phyloP scores from a whole-genome alignment of 148 eudicot species.

The Dianthus caryophyllus region DNA sequence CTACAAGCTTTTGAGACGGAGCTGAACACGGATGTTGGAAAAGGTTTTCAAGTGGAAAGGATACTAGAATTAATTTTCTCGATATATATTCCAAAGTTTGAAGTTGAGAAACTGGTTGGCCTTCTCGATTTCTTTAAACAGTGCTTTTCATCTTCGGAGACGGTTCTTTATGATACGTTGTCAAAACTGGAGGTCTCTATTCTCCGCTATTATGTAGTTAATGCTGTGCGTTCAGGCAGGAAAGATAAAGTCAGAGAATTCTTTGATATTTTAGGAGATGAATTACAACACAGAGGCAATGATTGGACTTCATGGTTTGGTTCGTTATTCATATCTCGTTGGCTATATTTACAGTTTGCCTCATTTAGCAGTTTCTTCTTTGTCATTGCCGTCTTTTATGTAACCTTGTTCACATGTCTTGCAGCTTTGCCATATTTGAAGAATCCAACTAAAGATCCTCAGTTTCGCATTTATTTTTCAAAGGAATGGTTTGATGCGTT shows the following conservation, averaged over 20 bases:
- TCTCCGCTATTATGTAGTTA: conserved; percentile 67
- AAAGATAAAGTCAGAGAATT: conserved; percentile 68
- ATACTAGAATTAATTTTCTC: conserved; percentile 77
- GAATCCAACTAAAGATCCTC: conserved; percentile 66
- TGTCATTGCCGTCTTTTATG: conserved; percentile 13
- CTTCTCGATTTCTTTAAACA: conserved; percentile 64
- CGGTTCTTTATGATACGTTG: conserved; percentile 37
- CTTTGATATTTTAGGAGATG: conserved; percentile 51
- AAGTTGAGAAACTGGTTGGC: conserved; percentile 57
- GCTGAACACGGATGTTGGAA: conserved; percentile 70
- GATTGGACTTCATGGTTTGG: conserved; percentile 95
- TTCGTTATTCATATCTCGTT: conserved; percentile 27
- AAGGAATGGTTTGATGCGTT: conserved; percentile 83
- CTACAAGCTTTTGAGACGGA: conserved; percentile 76
- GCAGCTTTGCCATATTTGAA: conserved; percentile 80
- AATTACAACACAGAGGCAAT: conserved; percentile 55
- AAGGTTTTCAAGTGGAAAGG: conserved; percentile 79
- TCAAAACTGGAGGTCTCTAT: conserved; percentile 65
- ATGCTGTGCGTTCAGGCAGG: conserved; percentile 63
- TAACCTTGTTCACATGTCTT: conserved; percentile 12
- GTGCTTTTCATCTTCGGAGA: conserved; percentile 63
- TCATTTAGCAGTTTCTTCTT: background rate
- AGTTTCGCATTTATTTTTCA: conserved; percentile 73
- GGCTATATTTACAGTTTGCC: background rate
- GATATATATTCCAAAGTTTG: conserved; percentile 67